These are phyloP conservation scores for Camellia oleifera DNA, from an alignment of 179 eudicot genomes.

Conservation along the genomic window DNA sequence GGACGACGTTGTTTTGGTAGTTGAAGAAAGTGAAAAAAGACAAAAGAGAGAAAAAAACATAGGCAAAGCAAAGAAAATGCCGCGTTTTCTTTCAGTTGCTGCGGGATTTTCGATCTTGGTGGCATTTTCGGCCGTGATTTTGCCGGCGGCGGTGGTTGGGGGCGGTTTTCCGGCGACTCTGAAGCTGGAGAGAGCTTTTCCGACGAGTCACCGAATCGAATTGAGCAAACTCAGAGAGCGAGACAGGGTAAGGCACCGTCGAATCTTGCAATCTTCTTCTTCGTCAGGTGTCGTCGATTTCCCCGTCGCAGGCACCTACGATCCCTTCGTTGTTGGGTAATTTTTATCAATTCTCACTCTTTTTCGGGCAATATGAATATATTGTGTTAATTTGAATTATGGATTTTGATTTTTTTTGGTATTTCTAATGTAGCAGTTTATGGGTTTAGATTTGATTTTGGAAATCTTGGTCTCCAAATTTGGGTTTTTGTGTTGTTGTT, in stretches of 20 bases:
- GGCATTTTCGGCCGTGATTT: constrained; percentile 18
- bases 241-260: constrained; percentile 70
- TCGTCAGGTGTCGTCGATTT: constrained; percentile 74
- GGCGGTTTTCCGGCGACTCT: constrained; percentile 48
- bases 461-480: background rate
- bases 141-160: constrained; percentile 26
- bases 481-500: background rate
- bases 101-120: constrained; percentile 21
- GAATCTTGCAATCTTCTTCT: constrained; percentile 52
- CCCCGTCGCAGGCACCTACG: constrained; percentile 69
- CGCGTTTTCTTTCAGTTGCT: constrained; percentile 12
- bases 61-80: constrained; percentile 15
- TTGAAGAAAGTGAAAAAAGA: constrained; percentile 11
- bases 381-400: background rate
- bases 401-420: background rate
- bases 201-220: constrained; percentile 54
- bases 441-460: background rate
- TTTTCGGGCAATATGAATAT: background rate
- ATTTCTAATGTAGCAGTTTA: background rate
- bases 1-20: constrained; percentile 8
- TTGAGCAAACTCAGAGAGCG: constrained; percentile 74
- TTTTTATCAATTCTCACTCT: background rate
- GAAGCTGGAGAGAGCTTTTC: constrained; percentile 66
- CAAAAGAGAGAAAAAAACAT: background rate
- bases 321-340: constrained; percentile 94